Percentiles rank a stretch among this genome's conserved stretches.
Conservation (phyloP, 768 basidiomycete species). For the Boletus reticulatus region DNA sequence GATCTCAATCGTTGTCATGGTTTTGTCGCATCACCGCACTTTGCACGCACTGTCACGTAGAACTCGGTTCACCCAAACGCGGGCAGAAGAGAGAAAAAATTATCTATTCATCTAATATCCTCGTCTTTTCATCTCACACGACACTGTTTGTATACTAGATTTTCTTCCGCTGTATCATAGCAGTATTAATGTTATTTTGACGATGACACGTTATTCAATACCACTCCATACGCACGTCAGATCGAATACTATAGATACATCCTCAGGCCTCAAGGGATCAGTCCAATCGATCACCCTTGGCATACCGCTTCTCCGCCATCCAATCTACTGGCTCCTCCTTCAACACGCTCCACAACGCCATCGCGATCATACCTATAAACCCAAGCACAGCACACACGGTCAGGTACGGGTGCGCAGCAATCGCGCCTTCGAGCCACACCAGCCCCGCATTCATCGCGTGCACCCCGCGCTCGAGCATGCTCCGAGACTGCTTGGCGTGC, state of each 20-base stretch:
- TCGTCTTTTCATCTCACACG: too few species aligned
- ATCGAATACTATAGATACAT: too few species aligned
- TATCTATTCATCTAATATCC: too few species aligned
- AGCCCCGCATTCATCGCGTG: conserved; percentile 28
- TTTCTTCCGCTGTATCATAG: too few species aligned
- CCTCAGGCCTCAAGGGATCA: conserved; percentile 3
- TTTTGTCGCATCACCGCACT: background rate
- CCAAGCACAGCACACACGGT: conserved; percentile 3
- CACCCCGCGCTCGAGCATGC: conserved; percentile 61
- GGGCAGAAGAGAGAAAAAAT: too few species aligned
- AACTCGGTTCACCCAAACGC: too few species aligned
- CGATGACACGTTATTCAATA: too few species aligned
- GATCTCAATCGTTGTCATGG: background rate
- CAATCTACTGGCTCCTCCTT: conserved; percentile 15
- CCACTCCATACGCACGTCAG: too few species aligned
- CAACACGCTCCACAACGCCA: conserved; percentile 14
- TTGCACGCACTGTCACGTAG: too few species aligned
- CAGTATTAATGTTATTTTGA: too few species aligned
- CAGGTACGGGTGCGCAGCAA: conserved; percentile 23
- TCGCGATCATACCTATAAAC: conserved; percentile 3
- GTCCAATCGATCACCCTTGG: conserved; percentile 23
- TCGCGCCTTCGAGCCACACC: background rate
- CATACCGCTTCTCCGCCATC: conserved; percentile 14
- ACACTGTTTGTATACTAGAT: too few species aligned
- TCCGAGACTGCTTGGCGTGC: conserved; percentile 63